Evolutionary conservation across 257 asterid genomes (phyloP), one percentile per base, ranked within the genome.

Genomic region (Nicotiana otophora): DNA sequence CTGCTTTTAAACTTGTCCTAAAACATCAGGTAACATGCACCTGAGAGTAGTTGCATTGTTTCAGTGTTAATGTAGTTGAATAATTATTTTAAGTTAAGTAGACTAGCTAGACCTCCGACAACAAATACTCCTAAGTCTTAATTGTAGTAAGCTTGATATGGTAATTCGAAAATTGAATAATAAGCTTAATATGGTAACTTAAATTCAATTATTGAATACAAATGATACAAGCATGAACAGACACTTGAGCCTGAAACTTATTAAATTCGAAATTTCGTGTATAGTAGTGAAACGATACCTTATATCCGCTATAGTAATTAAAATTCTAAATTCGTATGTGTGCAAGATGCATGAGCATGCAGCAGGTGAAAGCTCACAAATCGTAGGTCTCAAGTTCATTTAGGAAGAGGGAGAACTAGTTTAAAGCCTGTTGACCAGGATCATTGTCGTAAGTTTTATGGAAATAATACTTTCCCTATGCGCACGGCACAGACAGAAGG

Each of bases 351-450:
- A 16, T 33, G 11, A 39, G 0, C 19, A 2, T 30, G 58, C 46
- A 17, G 28, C 30, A 10, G 33, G 12, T 70, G 57, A 53, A 53
- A 10, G 11, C n/a, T 70, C 58, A 36, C 8, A 23, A 72, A 23
- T 48, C 2, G 14, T 20, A 39, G 55, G 31, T n/a, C 31, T 42
- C 11, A 42, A 70, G 78, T 70, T 70, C n/a, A 48, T 20, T 48
- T 48, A 26, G 42, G 23, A 72, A 46, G 60, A 82, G 39, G 81
- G 46, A 55, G 34, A 77, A 72, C 55, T 63, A 53, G 42, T 33
- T 75, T 60, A 58, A 68, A 83, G 81, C 88, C 89, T 53, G 53
- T 88, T 88, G 90, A 88, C 90, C 90, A 84, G 90, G 90, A 88
- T 82, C 82, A 54, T 70, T 85, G 86, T 85, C 85, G 33, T 82